phyloP scores from a whole-genome alignment of 306 rosid species.

The Citrullus colocynthis region DNA sequence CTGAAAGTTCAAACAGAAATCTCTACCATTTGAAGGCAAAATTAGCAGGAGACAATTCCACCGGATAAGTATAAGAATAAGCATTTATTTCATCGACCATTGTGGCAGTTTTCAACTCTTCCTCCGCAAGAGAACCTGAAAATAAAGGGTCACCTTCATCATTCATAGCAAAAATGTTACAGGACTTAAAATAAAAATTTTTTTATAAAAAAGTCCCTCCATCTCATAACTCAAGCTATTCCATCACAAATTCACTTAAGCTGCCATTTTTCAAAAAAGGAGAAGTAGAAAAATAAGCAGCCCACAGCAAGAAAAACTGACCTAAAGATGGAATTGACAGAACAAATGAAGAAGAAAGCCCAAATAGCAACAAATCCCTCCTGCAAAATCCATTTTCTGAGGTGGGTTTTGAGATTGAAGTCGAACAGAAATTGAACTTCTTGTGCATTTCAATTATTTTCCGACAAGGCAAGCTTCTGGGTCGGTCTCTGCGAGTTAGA shows the following conservation, averaged over 20 bases:
- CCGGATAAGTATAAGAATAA: conserved; percentile 69
- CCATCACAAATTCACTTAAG: neutral
- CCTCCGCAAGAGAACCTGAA: conserved; percentile 60
- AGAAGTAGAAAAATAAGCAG: neutral
- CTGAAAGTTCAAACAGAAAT: neutral
- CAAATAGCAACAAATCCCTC: conserved; percentile 53
- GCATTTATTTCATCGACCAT: conserved; percentile 60
- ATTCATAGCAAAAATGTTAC: neutral
- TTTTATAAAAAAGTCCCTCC: neutral
- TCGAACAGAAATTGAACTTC: conserved; percentile 14
- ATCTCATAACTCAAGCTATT: neutral
- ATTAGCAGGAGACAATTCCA: conserved; percentile 59
- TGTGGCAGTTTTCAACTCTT: conserved; percentile 51
- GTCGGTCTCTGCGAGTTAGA: conserved; percentile 20
- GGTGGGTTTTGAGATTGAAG: conserved; percentile 28
- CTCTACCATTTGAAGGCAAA: conserved; percentile 68
- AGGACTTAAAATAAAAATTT: neutral
- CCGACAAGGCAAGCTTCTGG: conserved; percentile 17
- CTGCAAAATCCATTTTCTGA: conserved; percentile 30
- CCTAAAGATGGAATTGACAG: conserved; percentile 34
- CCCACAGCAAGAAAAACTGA: conserved; percentile 8
- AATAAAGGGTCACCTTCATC: neutral
- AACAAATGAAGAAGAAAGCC: conserved; percentile 40
- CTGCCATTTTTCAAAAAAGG: neutral
- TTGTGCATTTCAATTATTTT: conserved; percentile 11